Percentiles rank a stretch among this genome's conserved stretches.
Conservation (phyloP, 352 stramenopile species). For the Thalassiosira livingstoniorum region DNA sequence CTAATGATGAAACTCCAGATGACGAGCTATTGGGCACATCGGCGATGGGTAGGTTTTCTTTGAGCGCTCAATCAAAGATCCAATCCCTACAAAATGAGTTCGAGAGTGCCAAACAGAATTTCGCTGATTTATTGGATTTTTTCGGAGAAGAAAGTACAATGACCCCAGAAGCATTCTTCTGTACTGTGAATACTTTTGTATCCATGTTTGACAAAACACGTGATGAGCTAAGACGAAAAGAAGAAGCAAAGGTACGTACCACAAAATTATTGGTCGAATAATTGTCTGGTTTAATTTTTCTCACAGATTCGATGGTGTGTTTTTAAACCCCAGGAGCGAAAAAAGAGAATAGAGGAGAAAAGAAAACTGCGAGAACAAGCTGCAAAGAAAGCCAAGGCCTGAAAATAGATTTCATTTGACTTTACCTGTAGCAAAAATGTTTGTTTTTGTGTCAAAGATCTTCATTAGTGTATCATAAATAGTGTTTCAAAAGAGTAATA, state of each 20-base stretch:
- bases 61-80: conserved; percentile 39
- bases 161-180: conserved; percentile 60
- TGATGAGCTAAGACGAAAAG: conserved; percentile 53
- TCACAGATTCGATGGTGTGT: not conserved
- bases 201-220: conserved; percentile 62
- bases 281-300: not conserved
- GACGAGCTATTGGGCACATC: conserved; percentile 47
- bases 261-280: not conserved
- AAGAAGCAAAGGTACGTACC: conserved; percentile 54
- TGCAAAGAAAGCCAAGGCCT: conserved; percentile 21
- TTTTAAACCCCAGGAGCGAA: conserved; percentile 35
- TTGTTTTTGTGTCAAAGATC: too few species aligned
- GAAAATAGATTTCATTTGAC: not conserved
- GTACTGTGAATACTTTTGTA: conserved; percentile 63
- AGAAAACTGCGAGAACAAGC: conserved; percentile 35
- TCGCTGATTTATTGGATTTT: conserved; percentile 51
- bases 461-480: too few species aligned
- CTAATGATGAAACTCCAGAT: conserved; percentile 36
- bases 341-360: conserved; percentile 57
- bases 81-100: conserved; percentile 46
- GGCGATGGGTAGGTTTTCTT: conserved; percentile 52
- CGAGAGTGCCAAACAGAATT: conserved; percentile 37
- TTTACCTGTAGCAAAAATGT: too few species aligned
- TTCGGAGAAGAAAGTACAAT: conserved; percentile 59
- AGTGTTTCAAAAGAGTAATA: too few species aligned